phyloP scores from a whole-genome alignment of 2,329 filamentous ascomycete genomes.

The Fusarium albosuccineum region DNA sequence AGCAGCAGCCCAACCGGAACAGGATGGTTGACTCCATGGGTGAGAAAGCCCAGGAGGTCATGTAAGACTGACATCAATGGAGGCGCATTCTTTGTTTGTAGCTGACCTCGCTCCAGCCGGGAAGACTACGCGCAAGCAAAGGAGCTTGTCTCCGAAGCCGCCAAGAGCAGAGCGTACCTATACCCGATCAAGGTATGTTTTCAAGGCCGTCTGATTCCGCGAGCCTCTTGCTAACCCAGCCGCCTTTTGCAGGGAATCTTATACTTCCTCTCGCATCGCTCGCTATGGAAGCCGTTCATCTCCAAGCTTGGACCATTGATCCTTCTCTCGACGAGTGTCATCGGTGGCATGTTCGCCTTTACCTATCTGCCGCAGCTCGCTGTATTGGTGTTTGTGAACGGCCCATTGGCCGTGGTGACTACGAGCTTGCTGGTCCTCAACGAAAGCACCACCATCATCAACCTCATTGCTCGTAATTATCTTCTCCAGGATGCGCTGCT shows the following conservation, averaged over 20 bases:
- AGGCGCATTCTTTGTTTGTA: conserved; percentile 5
- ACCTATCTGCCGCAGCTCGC: conserved; percentile 89
- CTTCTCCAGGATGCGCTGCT: conserved; percentile 85
- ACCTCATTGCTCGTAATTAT: conserved; percentile 73
- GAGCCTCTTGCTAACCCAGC: conserved; percentile 20
- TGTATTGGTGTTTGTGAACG: conserved; percentile 85
- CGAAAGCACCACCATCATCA: conserved; percentile 71
- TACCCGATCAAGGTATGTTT: conserved; percentile 80
- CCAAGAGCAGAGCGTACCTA: conserved; percentile 82
- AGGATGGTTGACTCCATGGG: conserved; percentile 56
- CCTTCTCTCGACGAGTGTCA: conserved; percentile 77
- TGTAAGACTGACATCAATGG: conserved; percentile 50
- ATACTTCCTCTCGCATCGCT: conserved; percentile 69
- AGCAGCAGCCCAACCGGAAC: conserved; percentile 42
- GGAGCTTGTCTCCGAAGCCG: conserved; percentile 74
- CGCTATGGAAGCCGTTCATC: conserved; percentile 70
- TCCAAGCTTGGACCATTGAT: conserved; percentile 72
- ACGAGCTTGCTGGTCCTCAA: conserved; percentile 76
- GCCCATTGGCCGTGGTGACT: conserved; percentile 81
- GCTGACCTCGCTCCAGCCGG: conserved; percentile 56
- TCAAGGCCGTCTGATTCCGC: neutral
- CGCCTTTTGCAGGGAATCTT: conserved; percentile 63
- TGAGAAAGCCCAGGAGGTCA: conserved; percentile 63
- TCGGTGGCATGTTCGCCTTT: conserved; percentile 86
- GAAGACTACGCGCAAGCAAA: conserved; percentile 80